Evolutionary conservation across 2,329 filamentous ascomycete species (phyloP).

Genomic region (Aspergillus brasiliensis): DNA sequence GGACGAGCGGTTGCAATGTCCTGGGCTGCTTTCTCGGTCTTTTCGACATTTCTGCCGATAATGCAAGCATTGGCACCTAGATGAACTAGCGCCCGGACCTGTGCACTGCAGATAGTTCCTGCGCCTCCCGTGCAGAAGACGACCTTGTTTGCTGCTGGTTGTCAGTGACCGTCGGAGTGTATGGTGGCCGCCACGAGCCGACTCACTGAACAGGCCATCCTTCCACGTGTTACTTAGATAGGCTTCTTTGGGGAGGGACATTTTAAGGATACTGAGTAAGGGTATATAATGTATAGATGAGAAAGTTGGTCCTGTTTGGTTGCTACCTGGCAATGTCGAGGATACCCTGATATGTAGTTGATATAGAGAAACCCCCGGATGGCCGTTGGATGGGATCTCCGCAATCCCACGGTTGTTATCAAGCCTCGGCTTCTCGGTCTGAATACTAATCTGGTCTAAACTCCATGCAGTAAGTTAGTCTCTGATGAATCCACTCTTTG

Average conservation of each 20-base stretch:
- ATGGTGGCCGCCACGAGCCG: not conserved
- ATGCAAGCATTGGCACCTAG: constrained; percentile 94
- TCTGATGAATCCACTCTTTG: too few relatives aligned
- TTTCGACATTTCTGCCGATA: constrained; percentile 83
- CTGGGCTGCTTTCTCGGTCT: constrained; percentile 77
- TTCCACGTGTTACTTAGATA: constrained; percentile 84
- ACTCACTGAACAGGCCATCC: constrained; percentile 80
- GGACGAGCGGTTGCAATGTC: constrained; percentile 78
- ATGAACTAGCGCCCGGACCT: constrained; percentile 86
- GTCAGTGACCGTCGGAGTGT: constrained; percentile 11
- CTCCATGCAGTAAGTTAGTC: too few relatives aligned
- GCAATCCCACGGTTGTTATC: too few relatives aligned
- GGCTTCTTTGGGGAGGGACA: constrained; percentile 70
- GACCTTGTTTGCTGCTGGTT: constrained; percentile 71
- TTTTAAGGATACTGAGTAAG: constrained; percentile 37
- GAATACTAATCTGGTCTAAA: too few relatives aligned
- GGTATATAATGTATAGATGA: not conserved
- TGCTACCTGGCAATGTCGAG: too few relatives aligned
- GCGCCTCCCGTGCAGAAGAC: constrained; percentile 94
- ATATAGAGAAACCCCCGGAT: too few relatives aligned
- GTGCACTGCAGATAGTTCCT: constrained; percentile 89
- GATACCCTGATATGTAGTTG: too few relatives aligned
- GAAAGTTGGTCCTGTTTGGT: too few relatives aligned
- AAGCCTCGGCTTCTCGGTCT: too few relatives aligned
- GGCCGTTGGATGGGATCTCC: too few relatives aligned